Evolutionary conservation across 352 stramenopile genomes (phyloP), one percentile per base, ranked within the genome.

Genomic region (Phytopythium delawarense): DNA sequence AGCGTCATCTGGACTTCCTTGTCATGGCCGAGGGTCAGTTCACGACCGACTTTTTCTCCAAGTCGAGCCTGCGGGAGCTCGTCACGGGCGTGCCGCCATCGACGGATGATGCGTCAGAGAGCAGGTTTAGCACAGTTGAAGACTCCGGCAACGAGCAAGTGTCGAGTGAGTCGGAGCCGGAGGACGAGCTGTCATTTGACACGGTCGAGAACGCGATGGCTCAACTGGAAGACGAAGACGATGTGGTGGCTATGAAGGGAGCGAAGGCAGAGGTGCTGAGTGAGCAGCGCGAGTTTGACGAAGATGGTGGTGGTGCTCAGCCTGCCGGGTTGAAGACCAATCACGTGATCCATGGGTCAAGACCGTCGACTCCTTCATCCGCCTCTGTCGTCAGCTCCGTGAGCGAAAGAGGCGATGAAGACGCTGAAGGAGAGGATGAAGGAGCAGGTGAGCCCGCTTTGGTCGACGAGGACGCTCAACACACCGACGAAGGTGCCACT

Each of bases 1-100:
- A 99, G 77, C 84, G 93, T 1, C 96, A 99, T 61, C 79, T 99
- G 34, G 96, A 99, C 72, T 96, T 97, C 39, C 70, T 99, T 6
- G 95, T 94, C 18, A 91, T 97, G 78, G 76, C 72, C 35, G 74
- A 89, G 52, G 74, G 80, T 8, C 78, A 94, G 52, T 87, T 88
- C 63, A 87, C 78, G 20, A 89, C 76, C 16, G 88, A 96, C 42
- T 93, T 96, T 58, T 91, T 96, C 64, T 91, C 79, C 2, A 87
- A 87, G 39, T 72, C 84, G 8, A 96, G 83, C 61, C 77, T 99
- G 25, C 87, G 88, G 18, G 93, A 94, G 60, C 90, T 99, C 61
- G 76, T 98, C 65, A 84, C 91, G 20, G 78, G 62, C 18, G 52
- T 15, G 50, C 35, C 13, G n/a, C 71, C 49, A 63, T 44, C n/a